These are phyloP conservation scores for Lasiodiplodia citricola DNA, from an alignment of 2,329 filamentous ascomycete genomes.

Conservation along the genomic window DNA sequence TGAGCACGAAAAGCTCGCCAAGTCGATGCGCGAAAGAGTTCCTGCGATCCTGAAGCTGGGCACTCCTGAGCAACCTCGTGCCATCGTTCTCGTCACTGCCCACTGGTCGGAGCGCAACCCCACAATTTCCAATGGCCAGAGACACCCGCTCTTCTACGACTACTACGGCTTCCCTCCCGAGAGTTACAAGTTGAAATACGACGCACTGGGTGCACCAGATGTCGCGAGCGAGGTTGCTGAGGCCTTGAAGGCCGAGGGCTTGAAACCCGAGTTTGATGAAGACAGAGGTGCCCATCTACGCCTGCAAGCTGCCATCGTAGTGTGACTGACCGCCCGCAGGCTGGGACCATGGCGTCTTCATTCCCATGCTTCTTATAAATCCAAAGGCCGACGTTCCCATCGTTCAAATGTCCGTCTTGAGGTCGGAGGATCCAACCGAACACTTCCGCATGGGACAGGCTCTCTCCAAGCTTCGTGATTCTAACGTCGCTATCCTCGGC, in stretches of 20 bases:
- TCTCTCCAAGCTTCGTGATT: conserved; percentile 55
- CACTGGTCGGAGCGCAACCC: conserved; percentile 61
- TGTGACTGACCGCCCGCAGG: conserved; percentile 34
- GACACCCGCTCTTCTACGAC: conserved; percentile 61
- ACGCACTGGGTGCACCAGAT: conserved; percentile 61
- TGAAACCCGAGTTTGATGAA: conserved; percentile 43
- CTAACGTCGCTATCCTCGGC: conserved; percentile 64
- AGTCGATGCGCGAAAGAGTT: conserved; percentile 59
- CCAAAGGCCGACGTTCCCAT: conserved; percentile 60
- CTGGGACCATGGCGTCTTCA: conserved; percentile 68
- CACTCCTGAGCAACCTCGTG: conserved; percentile 55
- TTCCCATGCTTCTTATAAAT: conserved; percentile 61
- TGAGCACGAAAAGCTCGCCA: conserved; percentile 55
- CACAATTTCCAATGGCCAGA: conserved; percentile 56
- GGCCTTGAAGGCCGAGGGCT: conserved; percentile 54
- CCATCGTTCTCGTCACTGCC: conserved; percentile 63
- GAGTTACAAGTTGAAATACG: conserved; percentile 61
- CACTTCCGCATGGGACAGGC: conserved; percentile 62
- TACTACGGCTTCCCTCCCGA: conserved; percentile 65
- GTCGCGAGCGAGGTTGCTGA: conserved; percentile 57
- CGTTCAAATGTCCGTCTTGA: conserved; percentile 63
- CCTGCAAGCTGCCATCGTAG: not conserved
- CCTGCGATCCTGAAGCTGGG: conserved; percentile 62
- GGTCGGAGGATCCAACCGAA: conserved; percentile 54
- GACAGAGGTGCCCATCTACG: conserved; percentile 36